Evolutionary conservation across 768 basidiomycete species (phyloP).

Genomic region (Calocera cornea): DNA sequence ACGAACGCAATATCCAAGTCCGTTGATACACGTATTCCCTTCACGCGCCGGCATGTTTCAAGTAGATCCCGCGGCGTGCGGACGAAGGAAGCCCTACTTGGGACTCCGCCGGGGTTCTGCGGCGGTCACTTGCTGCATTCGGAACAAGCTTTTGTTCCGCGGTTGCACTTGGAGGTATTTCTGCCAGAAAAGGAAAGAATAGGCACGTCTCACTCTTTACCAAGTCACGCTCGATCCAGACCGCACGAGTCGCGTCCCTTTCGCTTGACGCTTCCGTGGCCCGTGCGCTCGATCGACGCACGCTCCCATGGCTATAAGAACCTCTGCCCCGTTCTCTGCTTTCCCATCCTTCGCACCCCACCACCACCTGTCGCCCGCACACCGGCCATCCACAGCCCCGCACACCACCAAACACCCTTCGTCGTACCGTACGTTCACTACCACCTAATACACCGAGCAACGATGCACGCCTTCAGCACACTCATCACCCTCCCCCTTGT

Average conservation of each 20-base stretch:
- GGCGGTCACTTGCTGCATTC: neutral
- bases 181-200: neutral
- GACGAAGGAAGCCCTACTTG: neutral
- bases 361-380: neutral
- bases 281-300: neutral
- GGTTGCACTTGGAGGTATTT: neutral
- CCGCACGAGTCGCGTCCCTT: neutral
- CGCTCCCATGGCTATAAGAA: neutral
- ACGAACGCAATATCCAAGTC: neutral
- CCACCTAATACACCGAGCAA: neutral
- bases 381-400: neutral
- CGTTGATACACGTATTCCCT: neutral
- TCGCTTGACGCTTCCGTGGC: neutral
- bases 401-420: neutral
- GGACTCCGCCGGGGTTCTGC: neutral
- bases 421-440: neutral
- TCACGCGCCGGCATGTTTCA: neutral
- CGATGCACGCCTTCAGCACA: slow-evolving; percentile 1
- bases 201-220: slow-evolving; percentile 1
- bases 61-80: neutral
- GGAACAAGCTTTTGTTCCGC: neutral
- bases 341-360: neutral
- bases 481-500: neutral
- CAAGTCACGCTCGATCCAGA: neutral
- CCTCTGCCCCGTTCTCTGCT: neutral